These are phyloP conservation scores for Trichosporon faecale DNA, from an alignment of 1,284 basidiomycete species.

Conservation along the genomic window DNA sequence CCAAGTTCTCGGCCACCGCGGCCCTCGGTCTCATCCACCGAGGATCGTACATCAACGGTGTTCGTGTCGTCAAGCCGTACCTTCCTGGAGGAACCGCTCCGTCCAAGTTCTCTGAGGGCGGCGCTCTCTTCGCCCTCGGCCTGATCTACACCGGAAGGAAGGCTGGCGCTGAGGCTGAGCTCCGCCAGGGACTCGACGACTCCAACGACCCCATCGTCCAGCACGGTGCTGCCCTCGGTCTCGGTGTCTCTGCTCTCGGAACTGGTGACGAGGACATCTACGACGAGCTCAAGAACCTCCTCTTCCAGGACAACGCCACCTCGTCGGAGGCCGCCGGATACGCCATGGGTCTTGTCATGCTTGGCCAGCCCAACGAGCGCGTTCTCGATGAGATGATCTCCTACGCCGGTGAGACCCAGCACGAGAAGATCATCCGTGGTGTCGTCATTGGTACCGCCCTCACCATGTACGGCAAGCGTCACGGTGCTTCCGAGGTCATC, in stretches of 20 bases:
- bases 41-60: slow-evolving; percentile 87
- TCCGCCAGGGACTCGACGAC: slow-evolving; percentile 63
- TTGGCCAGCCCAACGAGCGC: slow-evolving; percentile 75
- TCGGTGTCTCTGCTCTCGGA: slow-evolving; percentile 89
- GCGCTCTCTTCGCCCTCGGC: slow-evolving; percentile 88
- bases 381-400: slow-evolving; percentile 87
- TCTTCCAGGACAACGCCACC: slow-evolving; percentile 89
- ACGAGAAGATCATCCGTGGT: slow-evolving; percentile 96
- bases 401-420: slow-evolving; percentile 91
- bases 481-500: slow-evolving; percentile 77
- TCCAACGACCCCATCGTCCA: slow-evolving; percentile 73
- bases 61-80: slow-evolving; percentile 89
- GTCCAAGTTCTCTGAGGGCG: slow-evolving; percentile 81
- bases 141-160: slow-evolving; percentile 73
- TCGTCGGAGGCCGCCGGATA: slow-evolving; percentile 92
- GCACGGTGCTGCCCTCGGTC: slow-evolving; percentile 89
- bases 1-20: slow-evolving; percentile 93
- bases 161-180: slow-evolving; percentile 66
- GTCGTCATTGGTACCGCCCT: slow-evolving; percentile 86
- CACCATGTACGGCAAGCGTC: slow-evolving; percentile 84
- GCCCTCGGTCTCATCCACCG: slow-evolving; percentile 95
- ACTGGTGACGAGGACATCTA: slow-evolving; percentile 83
- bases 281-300: slow-evolving; percentile 78
- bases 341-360: slow-evolving; percentile 94
- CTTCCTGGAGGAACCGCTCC: slow-evolving; percentile 67